Evolutionary conservation across 805 yeast species (phyloP).

Genomic region (Clavispora vitiphila): DNA sequence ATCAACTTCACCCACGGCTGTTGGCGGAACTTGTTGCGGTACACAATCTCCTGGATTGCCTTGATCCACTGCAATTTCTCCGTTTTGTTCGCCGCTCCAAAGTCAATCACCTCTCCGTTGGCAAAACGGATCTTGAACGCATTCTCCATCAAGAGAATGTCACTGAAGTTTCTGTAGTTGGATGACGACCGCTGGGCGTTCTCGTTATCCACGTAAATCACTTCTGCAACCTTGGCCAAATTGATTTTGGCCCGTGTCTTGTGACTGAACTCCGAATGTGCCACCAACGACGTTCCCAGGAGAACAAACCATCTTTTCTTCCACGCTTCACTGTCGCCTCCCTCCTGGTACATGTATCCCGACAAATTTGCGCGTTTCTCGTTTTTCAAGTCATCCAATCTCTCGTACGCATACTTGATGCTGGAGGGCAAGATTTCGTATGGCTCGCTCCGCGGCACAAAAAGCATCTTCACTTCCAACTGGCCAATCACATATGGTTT

Average conservation of each 20-base stretch:
- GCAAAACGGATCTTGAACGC: slow-evolving; percentile 71
- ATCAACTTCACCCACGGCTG: slow-evolving; percentile 55
- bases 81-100: slow-evolving; percentile 70
- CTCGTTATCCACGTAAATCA: slow-evolving; percentile 41
- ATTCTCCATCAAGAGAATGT: slow-evolving; percentile 61
- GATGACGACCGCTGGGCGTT: slow-evolving; percentile 20
- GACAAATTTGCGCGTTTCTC: slow-evolving; percentile 35
- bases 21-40: slow-evolving; percentile 52
- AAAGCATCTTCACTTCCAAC: slow-evolving; percentile 63
- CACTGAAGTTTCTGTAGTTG: slow-evolving; percentile 61
- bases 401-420: slow-evolving; percentile 43
- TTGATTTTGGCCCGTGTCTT: slow-evolving; percentile 75
- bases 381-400: slow-evolving; percentile 25
- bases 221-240: slow-evolving; percentile 58
- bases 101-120: slow-evolving; percentile 77
- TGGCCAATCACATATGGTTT: slow-evolving; percentile 60
- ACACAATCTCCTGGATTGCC: slow-evolving; percentile 51
- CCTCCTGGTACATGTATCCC: slow-evolving; percentile 82
- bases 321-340: slow-evolving; percentile 80
- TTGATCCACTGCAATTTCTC: slow-evolving; percentile 66
- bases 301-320: slow-evolving; percentile 71
- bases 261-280: slow-evolving; percentile 65
- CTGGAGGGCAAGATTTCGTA: slow-evolving; percentile 68
- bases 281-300: slow-evolving; percentile 66
- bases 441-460: slow-evolving; percentile 55